Base-by-base conservation (phyloP, 139 green algal genomes). In the Pedinophyceae sp. region DNA sequence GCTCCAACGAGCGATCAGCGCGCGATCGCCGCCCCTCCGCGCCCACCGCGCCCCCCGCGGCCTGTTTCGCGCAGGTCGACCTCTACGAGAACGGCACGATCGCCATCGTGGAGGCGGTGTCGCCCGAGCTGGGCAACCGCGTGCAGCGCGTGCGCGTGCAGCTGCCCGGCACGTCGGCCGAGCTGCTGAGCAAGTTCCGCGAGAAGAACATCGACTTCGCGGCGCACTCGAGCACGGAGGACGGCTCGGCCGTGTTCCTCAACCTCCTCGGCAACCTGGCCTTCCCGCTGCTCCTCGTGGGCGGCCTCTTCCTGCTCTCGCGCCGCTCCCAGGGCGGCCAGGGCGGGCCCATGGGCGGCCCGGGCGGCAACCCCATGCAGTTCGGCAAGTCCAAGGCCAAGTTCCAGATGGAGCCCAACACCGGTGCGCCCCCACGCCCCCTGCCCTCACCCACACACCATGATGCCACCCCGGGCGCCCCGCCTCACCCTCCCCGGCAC, bases 381-480 rank as follows among this genome's bases (percentile, higher is more conserved):
- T 97, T 99, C 74, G 92, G 85, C 67, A 97, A 96, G 78, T 84
- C 62, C 68, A 88, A 89, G 65, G 92, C 92, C 46, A 93, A 93
- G 66, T 98, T 99, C 72, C 82, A 94, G 77, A 97, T 96, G 91
- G 92, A 99, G 82, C 87, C 92, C 51, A 98, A 97, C 79, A 99
- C 92, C 16, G 92, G n/a, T n/a, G n/a, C n/a, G n/a, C n/a, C n/a
- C n/a, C n/a, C n/a, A n/a, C n/a, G n/a, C n/a, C n/a, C n/a, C n/a
- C n/a, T n/a, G n/a, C n/a, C n/a, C n/a, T n/a, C n/a, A n/a, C n/a
- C n/a, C n/a, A n/a, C n/a, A n/a, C n/a, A n/a, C n/a, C n/a, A n/a
- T n/a, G n/a, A n/a, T n/a, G n/a, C n/a, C n/a, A n/a, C n/a, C n/a
- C n/a, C n/a, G n/a, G n/a, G n/a, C n/a, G n/a, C n/a, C n/a, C n/a